Conservation (phyloP, 2,329 filamentous ascomycete genomes). For the Aspergillus quadricinctus region DNA sequence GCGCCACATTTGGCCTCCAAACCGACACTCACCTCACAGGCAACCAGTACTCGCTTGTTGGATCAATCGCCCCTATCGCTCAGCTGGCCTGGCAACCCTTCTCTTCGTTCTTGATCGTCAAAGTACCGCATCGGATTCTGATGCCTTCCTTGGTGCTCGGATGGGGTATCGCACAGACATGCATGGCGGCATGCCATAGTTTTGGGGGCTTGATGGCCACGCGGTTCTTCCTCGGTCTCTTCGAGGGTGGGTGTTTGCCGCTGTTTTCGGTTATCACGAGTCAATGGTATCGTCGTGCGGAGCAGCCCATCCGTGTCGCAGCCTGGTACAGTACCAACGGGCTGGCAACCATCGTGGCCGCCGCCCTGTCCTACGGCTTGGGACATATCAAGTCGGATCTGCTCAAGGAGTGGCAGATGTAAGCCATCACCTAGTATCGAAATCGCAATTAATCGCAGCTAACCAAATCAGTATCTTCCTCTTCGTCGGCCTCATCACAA, state of each 20-base stretch:
- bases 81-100: conserved; percentile 60
- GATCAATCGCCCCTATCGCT: conserved; percentile 56
- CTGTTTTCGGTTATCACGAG: conserved; percentile 44
- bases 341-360: conserved; percentile 54
- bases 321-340: conserved; percentile 65
- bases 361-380: conserved; percentile 53
- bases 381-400: conserved; percentile 48
- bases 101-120: conserved; percentile 57
- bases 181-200: conserved; percentile 46
- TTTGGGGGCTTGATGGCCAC: conserved; percentile 45
- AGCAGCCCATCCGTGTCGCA: conserved; percentile 60
- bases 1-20: conserved; percentile 53
- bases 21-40: conserved; percentile 49
- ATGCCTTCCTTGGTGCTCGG: conserved; percentile 50
- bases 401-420: conserved; percentile 51
- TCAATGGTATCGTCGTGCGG: conserved; percentile 47
- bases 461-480: conserved; percentile 50
- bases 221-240: conserved; percentile 51
- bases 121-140: conserved; percentile 55
- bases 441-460: neutral
- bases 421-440: conserved; percentile 4
- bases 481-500: conserved; percentile 58
- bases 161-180: conserved; percentile 47
- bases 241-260: conserved; percentile 49
- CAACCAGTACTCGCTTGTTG: conserved; percentile 54